Evolutionary conservation across 1,139 yeast species (phyloP), one percentile per base, ranked within the genome.

Genomic region (Yamadazyma conglobata): DNA sequence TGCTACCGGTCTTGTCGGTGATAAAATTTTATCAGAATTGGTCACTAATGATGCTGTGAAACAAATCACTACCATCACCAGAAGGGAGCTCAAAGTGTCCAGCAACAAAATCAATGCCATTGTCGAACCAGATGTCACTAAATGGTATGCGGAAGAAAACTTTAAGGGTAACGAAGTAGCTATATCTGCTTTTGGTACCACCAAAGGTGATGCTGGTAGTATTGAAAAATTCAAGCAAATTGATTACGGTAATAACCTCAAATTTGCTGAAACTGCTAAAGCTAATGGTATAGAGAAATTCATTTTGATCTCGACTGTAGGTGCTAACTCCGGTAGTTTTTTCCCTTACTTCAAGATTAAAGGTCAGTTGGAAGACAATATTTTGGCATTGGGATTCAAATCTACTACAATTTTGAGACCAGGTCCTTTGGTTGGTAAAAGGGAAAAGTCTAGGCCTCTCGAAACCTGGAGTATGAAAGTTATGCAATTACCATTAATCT

Each of bases 351-450:
- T 73, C 30, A 66, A 64, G 42, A 64, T 77, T 46, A 82, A 82
- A 47, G 89, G 89, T 12, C 64, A 73, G 35, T 60, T 81, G 34
- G 36, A 35, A 28, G 28, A 32, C 4, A 25, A 17, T 6, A 17
- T 35, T 16, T 14, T 10, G 17, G 23, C 60, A 0, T 60, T 84
- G 35, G 70, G 64, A 13, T 85, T 84, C 52, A 78, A 79, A n/a
- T 63, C 74, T 33, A 76, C 86, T 1, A 66, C 83, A 25, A 79
- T 85, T 37, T 52, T 86, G 32, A 68, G 82, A 47, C 95, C 95
- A 0, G 94, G 94, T 9, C 50, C 60, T 0, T 58, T 84, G 24
- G 45, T 82, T 9, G 94, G 93, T 4, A 64, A 73, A 18, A 60
- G 93, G 43, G 64, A 61, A n/a, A 44, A 42, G 10, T 2, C 56